phyloP scores from a whole-genome alignment of 1,139 yeast genomes.

The Kodamaea derodonti region DNA sequence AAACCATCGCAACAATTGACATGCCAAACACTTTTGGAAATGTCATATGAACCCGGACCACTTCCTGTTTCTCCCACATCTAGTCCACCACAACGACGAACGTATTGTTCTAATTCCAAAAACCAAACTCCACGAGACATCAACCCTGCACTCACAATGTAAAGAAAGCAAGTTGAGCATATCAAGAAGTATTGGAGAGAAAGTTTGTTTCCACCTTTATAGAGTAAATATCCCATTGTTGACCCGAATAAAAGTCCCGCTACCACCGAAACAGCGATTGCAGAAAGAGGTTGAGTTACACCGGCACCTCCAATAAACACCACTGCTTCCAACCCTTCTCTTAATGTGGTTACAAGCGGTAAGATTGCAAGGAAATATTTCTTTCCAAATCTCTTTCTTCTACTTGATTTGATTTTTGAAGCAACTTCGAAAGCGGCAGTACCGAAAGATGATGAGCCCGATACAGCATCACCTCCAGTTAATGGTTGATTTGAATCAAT shows the following conservation, averaged over 20 bases:
- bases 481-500: slow-evolving; percentile 13
- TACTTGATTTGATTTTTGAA: neutral
- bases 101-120: slow-evolving; percentile 40
- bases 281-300: slow-evolving; percentile 33
- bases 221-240: slow-evolving; percentile 32
- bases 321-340: slow-evolving; percentile 49
- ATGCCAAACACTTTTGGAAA: slow-evolving; percentile 42
- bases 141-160: slow-evolving; percentile 44
- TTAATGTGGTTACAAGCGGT: slow-evolving; percentile 44
- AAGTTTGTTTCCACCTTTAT: slow-evolving; percentile 40
- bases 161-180: slow-evolving; percentile 38
- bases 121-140: slow-evolving; percentile 47
- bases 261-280: slow-evolving; percentile 37
- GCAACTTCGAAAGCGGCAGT: neutral
- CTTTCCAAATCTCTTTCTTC: slow-evolving; percentile 19
- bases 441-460: neutral
- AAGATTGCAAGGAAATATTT: slow-evolving; percentile 38
- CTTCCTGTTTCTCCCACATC: slow-evolving; percentile 48
- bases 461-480: slow-evolving; percentile 5
- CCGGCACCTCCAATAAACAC: slow-evolving; percentile 49
- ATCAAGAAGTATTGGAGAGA: slow-evolving; percentile 42
- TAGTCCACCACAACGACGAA: slow-evolving; percentile 38
- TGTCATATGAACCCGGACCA: slow-evolving; percentile 48
- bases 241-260: slow-evolving; percentile 34
- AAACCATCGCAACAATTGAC: slow-evolving; percentile 48